Conservation (phyloP, 164 flowering plant genomes). For the Nymphaea colorata region DNA sequence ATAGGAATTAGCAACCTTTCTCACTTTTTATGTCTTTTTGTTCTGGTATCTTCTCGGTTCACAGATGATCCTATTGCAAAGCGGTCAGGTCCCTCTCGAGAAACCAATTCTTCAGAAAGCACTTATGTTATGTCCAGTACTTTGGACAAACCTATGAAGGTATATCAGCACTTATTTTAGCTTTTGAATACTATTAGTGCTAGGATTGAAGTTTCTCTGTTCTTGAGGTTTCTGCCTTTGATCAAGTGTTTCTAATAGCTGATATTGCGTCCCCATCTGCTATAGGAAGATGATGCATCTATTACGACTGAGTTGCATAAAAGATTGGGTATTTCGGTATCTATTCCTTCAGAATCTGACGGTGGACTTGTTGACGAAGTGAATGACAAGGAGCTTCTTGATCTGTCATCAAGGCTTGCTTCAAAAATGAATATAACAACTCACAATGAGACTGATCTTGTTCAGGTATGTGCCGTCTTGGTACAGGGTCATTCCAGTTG, state of each 20-base stretch:
- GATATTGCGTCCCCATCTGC: background rate
- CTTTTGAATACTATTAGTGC: background rate
- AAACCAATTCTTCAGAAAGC: conserved; percentile 21
- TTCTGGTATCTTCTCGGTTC: background rate
- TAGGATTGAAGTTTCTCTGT: background rate
- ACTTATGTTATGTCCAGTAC: conserved; percentile 17
- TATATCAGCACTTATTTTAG: conserved; percentile 4
- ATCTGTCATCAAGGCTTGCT: conserved; percentile 42
- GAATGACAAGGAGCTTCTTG: conserved; percentile 66
- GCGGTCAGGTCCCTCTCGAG: conserved; percentile 28
- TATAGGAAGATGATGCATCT: conserved; percentile 48
- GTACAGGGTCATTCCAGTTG: background rate
- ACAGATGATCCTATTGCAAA: conserved; percentile 84
- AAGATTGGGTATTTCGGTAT: conserved; percentile 36
- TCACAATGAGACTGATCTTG: conserved; percentile 11
- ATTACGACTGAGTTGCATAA: conserved; percentile 46
- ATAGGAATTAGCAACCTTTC: too few species aligned
- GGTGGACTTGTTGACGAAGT: conserved; percentile 44
- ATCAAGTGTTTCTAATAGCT: background rate
- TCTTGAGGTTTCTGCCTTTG: background rate
- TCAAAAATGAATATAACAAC: conserved; percentile 17
- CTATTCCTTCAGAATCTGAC: conserved; percentile 23
- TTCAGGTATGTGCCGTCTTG: conserved; percentile 12
- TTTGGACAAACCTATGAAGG: conserved; percentile 21
- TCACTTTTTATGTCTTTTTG: too few species aligned